Percentiles rank a stretch among this genome's conserved stretches.
These are phyloP conservation scores for Alternaria infectoria DNA, from an alignment of 2,329 filamentous ascomycete species.

Conservation along the genomic window DNA sequence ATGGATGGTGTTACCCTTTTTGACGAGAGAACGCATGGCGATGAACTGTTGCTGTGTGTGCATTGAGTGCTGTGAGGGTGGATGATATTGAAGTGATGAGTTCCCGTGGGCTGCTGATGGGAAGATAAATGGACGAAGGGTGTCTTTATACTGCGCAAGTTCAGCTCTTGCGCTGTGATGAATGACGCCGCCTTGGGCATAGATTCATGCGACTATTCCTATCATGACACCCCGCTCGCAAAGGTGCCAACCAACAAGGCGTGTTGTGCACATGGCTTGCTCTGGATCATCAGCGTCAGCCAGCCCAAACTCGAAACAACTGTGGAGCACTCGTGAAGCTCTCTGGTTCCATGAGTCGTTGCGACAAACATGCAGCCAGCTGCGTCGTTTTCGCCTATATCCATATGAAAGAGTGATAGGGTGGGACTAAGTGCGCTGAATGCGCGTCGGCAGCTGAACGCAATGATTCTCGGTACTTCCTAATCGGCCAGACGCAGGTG, in stretches of 20 bases:
- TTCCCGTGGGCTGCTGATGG: too few relatives aligned
- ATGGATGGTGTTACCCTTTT: too few relatives aligned
- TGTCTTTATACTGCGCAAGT: too few relatives aligned
- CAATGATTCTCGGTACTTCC: neutral
- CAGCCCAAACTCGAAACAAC: neutral
- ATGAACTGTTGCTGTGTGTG: too few relatives aligned
- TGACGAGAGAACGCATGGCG: too few relatives aligned
- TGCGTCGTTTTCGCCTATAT: neutral
- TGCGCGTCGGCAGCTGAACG: neutral
- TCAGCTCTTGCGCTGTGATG: too few relatives aligned
- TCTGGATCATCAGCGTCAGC: neutral
- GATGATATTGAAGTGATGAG: too few relatives aligned
- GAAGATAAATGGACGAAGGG: too few relatives aligned
- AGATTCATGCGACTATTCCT: too few relatives aligned
- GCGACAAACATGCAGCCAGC: neutral
- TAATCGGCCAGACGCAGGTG: neutral
- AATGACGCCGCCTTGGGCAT: too few relatives aligned
- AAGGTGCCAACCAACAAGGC: neutral
- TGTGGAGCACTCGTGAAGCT: rapidly evolving
- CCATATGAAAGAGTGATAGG: neutral
- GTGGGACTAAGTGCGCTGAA: neutral
- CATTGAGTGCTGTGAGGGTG: too few relatives aligned
- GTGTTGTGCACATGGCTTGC: neutral
- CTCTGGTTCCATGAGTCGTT: neutral
- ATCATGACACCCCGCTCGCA: too few relatives aligned